phyloP scores from a whole-genome alignment of 2,329 filamentous ascomycete genomes.

The Mariannaea elegans region DNA sequence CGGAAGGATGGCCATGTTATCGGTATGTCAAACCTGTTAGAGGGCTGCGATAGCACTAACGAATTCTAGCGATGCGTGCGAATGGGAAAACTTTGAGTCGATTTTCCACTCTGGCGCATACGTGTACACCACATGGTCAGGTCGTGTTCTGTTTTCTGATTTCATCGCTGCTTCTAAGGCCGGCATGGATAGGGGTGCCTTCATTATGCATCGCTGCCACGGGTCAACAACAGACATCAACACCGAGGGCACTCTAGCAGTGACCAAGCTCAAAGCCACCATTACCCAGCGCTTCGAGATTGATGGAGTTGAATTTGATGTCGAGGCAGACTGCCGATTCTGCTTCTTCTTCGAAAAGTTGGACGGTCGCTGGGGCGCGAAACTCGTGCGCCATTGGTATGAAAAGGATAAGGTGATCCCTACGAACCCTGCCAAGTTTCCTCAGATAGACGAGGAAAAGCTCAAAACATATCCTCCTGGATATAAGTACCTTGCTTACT shows the following conservation, averaged over 20 bases:
- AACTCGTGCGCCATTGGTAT: conserved; percentile 58
- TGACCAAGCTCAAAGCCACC: conserved; percentile 60
- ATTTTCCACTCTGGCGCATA: conserved; percentile 59
- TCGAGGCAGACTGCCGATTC: conserved; percentile 57
- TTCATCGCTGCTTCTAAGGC: conserved; percentile 51
- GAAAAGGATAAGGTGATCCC: conserved; percentile 61
- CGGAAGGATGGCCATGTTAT: conserved; percentile 60
- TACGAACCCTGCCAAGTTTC: conserved; percentile 53
- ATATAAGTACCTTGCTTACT: conserved; percentile 56
- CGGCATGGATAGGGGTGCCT: conserved; percentile 53
- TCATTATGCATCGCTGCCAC: conserved; percentile 55
- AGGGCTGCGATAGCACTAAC: background rate
- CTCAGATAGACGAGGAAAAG: conserved; percentile 50
- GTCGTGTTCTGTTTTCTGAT: conserved; percentile 49
- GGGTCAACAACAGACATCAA: conserved; percentile 54
- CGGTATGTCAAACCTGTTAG: conserved; percentile 37
- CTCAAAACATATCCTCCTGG: conserved; percentile 52
- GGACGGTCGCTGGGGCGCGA: conserved; percentile 51
- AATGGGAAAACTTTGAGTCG: conserved; percentile 61
- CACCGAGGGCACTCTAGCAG: conserved; percentile 48
- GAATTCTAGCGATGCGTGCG: conserved; percentile 54
- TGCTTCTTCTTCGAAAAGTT: conserved; percentile 55
- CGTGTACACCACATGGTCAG: conserved; percentile 62
- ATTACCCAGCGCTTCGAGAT: conserved; percentile 58
- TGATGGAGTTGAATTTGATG: conserved; percentile 53